Evolutionary conservation across 176 grass and related monocot genomes (phyloP).

Genomic region (Carex scoparia): DNA sequence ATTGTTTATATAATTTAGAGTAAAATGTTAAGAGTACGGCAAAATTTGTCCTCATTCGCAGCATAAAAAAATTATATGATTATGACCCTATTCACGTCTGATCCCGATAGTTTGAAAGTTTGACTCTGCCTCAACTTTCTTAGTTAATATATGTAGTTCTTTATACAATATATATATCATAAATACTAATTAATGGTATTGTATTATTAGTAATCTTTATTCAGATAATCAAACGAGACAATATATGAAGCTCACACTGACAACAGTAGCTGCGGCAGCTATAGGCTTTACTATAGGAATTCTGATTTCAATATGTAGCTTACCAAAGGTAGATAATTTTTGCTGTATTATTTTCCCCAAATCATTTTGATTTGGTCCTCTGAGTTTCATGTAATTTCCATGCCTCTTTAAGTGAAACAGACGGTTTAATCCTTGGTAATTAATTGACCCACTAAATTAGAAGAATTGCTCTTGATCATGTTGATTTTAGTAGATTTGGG

Average conservation of each 20-base stretch:
- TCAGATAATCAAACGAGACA: neutral
- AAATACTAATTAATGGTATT: neutral
- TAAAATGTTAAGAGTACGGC: too few relatives aligned
- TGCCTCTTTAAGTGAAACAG: neutral
- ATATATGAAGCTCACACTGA: slow-evolving; percentile 15
- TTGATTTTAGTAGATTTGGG: neutral
- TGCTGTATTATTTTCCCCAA: neutral
- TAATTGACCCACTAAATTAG: neutral
- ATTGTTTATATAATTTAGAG: too few relatives aligned
- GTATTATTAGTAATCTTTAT: neutral
- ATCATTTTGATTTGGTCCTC: neutral
- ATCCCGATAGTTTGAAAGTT: too few relatives aligned
- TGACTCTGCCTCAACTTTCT: too few relatives aligned
- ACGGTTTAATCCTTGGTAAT: neutral
- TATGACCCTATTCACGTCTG: too few relatives aligned
- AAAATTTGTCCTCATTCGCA: too few relatives aligned
- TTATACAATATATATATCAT: neutral
- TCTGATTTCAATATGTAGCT: slow-evolving; percentile 13
- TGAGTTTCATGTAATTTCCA: neutral
- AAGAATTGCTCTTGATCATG: neutral
- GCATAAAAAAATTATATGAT: too few relatives aligned
- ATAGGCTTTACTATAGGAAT: slow-evolving; percentile 42
- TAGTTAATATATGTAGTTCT: neutral
- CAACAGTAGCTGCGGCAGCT: slow-evolving; percentile 8
- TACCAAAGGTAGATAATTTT: slow-evolving; percentile 28